Base-by-base conservation (phyloP, 2,329 filamentous ascomycete species). In the Didymella keratinophila region DNA sequence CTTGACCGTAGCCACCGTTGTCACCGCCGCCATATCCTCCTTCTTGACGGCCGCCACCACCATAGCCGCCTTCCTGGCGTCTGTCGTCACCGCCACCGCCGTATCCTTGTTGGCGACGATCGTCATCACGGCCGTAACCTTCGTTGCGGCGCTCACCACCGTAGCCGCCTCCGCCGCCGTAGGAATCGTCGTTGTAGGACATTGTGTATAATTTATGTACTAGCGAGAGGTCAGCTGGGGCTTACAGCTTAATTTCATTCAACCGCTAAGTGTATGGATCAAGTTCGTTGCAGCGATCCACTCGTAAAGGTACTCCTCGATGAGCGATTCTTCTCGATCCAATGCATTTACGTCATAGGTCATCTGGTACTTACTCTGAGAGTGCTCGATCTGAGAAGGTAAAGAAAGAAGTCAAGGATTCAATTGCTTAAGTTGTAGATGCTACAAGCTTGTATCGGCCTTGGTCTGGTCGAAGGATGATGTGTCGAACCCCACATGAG, bases 101-200 rank as follows among this genome's bases (percentile, higher is more conserved):
- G 14, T 65, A 61, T 25, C 61, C 49, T 9, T 68, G 63, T 44
- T 63, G 64, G 18, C 61, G 41, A 20, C 41, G 21, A 7, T 43
- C 41, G 10, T 58, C 59, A n/a, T 47, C 63, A 23, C 49, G 56
- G 18, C 52, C 62, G 11, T 65, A 61, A 48, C 62, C 55, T 9
- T 62, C 60, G 39, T 62, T 57, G 18, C 64, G 63, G 32, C 66
- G 64, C 37, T 69, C 37, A 23, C 23, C 62, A 7, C 23, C 23
- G 23, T 25, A 25, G 23, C 23, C 23, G 27, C 27, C 27, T 28
- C 27, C 8, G 27, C 27, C 8, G 34, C 61, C 57, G 58, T 62
- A 61, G 25, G 62, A 64, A 14, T 68, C 64, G 63, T 69, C 64
- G 63, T 69, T 71, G 61, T 70, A 69, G 28, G 68, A 71, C 68